A percentile compares a stretch with the other conserved stretches of the same genome.
phyloP scores from a whole-genome alignment of 441 rosid genomes.

The Erodium trifolium region DNA sequence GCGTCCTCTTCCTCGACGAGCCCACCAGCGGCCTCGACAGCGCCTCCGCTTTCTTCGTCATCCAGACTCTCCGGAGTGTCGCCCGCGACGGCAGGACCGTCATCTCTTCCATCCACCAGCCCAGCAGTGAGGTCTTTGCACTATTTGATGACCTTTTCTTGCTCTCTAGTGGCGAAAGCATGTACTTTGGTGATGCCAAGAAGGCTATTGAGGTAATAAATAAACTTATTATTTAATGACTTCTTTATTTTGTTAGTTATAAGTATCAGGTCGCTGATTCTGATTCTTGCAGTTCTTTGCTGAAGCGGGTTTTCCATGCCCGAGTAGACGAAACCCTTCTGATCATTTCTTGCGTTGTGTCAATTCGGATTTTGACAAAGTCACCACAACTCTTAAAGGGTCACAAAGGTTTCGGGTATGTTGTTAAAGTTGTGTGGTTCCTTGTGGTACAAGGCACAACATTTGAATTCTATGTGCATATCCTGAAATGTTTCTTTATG shows the following conservation, averaged over 20 bases:
- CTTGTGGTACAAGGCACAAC: neutral
- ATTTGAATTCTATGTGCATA: no score
- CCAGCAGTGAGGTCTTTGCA: slow-evolving; percentile 92
- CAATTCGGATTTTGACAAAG: slow-evolving; percentile 87
- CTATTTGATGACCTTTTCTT: slow-evolving; percentile 86
- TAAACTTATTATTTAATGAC: neutral
- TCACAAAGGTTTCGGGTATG: slow-evolving; percentile 64
- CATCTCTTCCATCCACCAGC: slow-evolving; percentile 90
- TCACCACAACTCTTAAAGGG: slow-evolving; percentile 77
- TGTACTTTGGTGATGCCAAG: slow-evolving; percentile 81
- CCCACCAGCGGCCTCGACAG: slow-evolving; percentile 97
- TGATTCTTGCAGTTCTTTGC: slow-evolving; percentile 59
- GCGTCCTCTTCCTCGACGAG: slow-evolving; percentile 76
- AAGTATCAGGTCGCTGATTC: neutral
- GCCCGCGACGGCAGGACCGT: slow-evolving; percentile 83
- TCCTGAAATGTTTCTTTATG: slow-evolving; percentile 6
- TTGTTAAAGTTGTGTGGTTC: no score
- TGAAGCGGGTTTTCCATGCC: slow-evolving; percentile 93
- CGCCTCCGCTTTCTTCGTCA: slow-evolving; percentile 90
- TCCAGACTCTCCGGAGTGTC: slow-evolving; percentile 65
- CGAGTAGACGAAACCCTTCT: slow-evolving; percentile 81
- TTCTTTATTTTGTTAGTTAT: neutral
- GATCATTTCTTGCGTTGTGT: slow-evolving; percentile 93
- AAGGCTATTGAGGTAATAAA: slow-evolving; percentile 59
- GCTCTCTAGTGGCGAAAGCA: slow-evolving; percentile 81